Evolutionary conservation across 495 filamentous ascomycete species (phyloP).

Genomic region (Darksidea phi): DNA sequence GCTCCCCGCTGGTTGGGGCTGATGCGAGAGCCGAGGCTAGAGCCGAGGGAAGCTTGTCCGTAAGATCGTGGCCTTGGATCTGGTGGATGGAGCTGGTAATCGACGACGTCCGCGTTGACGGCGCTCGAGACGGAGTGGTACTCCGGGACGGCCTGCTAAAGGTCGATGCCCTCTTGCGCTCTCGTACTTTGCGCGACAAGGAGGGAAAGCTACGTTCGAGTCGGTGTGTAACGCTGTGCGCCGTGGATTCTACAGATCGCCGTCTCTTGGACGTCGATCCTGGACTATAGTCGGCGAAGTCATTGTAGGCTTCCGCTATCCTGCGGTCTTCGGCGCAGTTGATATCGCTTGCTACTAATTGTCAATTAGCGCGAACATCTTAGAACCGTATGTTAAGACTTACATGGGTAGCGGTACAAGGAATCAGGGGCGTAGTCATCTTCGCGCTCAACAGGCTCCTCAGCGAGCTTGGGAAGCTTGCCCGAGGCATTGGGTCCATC

Average conservation of each 20-base stretch:
- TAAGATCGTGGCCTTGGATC: constrained; percentile 39
- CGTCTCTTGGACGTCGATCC: constrained; percentile 58
- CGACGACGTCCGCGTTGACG: constrained; percentile 70
- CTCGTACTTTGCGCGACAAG: constrained; percentile 64
- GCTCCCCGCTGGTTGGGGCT: constrained; percentile 64
- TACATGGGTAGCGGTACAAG: constrained; percentile 32
- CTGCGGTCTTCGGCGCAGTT: constrained; percentile 19
- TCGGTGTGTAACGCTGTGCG: constrained; percentile 63
- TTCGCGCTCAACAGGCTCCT: constrained; percentile 39
- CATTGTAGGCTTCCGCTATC: constrained; percentile 17
- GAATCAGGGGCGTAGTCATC: constrained; percentile 16
- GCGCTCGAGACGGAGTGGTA: constrained; percentile 49
- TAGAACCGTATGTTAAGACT: constrained; percentile 11
- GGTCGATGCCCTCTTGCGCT: constrained; percentile 50
- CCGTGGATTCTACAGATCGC: constrained; percentile 62
- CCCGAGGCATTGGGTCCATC: constrained; percentile 29
- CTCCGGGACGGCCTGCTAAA: constrained; percentile 45
- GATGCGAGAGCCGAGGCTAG: constrained; percentile 66
- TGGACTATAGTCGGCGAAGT: constrained; percentile 53
- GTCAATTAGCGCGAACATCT: constrained; percentile 4
- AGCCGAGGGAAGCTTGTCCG: constrained; percentile 43
- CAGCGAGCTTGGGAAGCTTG: constrained; percentile 37
- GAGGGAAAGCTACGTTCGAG: constrained; percentile 72
- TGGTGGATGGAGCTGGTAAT: constrained; percentile 58
- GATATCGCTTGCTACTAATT: constrained; percentile 20